Base-by-base conservation (phyloP, 2,329 filamentous ascomycete species). In the Paramyrothecium sp. region DNA sequence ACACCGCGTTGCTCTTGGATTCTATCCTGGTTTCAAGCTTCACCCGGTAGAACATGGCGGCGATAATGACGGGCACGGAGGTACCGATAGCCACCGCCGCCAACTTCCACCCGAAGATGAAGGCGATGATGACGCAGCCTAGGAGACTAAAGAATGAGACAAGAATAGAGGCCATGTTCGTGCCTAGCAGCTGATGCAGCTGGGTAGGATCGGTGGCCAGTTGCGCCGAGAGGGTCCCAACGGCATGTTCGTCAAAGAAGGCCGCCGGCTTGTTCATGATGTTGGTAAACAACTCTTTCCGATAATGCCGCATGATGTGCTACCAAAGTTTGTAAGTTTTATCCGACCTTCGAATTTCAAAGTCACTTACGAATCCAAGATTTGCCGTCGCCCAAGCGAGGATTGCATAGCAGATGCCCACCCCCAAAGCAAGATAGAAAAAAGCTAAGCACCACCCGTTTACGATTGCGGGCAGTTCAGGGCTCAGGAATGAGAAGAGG, bases 21-120 rank as follows among this genome's bases (percentile, higher is more conserved):
- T 53, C 51, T 5, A 53, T 20, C 26, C 3, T 21, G 33, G n/a
- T 38, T 34, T 53, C 30, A 7, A 38, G n/a, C 51, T 34, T 53
- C 7, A 20, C 26, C 10, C 20, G 26, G 10, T 21, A 38, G 33
- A 38, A 16, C 33, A 19, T 22, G 30, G 51, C 51, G 13, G n/a
- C n/a, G 8, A 53, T 19, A 11, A 41, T 38, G 19, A 53, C n/a
- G n/a, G 51, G 51, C n/a, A 53, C 10, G 3, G 30, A 19, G 10
- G n/a, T 22, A 7, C 16, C 16, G 10, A 53, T 12, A 11, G n/a
- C 33, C 10, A 53, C 51, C 16, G 20, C 12, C 2, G 30, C 30
- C n/a, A 53, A 41, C 19, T 53, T 53, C 51, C 51, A 53, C 13
- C 51, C 51, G n/a, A 53, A 38, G 30, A 19, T 30, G 13, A 38